phyloP scores from a whole-genome alignment of 2,329 filamentous ascomycete species.

The Akanthomyces lecanii region DNA sequence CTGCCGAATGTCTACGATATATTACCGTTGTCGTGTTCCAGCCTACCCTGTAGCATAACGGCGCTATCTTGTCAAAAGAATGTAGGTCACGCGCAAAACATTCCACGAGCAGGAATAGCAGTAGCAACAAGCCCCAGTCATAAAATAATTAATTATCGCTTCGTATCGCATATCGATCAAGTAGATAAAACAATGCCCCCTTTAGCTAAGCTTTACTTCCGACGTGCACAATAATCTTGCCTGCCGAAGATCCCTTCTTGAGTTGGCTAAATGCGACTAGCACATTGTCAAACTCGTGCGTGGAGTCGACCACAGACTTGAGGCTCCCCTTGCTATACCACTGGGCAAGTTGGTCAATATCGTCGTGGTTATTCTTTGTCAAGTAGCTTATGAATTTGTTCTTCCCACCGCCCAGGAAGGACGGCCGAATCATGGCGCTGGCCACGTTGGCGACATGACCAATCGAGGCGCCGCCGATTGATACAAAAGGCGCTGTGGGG shows the following conservation, averaged over 20 bases:
- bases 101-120: too few species aligned
- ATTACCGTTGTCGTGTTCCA: too few species aligned
- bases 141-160: background rate
- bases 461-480: conserved; percentile 41
- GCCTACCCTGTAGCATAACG: too few species aligned
- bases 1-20: too few species aligned
- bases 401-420: conserved; percentile 37
- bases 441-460: conserved; percentile 25
- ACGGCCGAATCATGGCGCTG: conserved; percentile 27
- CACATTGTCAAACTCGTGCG: conserved; percentile 53
- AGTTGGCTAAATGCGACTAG: conserved; percentile 54
- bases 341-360: conserved; percentile 46
- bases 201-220: background rate
- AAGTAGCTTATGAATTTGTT: conserved; percentile 39
- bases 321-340: conserved; percentile 58
- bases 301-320: conserved; percentile 50
- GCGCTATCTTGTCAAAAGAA: too few species aligned
- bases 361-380: conserved; percentile 37
- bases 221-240: conserved; percentile 51
- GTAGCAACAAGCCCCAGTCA: background rate
- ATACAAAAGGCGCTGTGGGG: conserved; percentile 44
- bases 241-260: conserved; percentile 54
- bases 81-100: too few species aligned
- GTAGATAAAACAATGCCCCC: background rate
- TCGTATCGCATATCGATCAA: background rate